phyloP scores from a whole-genome alignment of 805 yeast genomes.

The Candida ulmi region DNA sequence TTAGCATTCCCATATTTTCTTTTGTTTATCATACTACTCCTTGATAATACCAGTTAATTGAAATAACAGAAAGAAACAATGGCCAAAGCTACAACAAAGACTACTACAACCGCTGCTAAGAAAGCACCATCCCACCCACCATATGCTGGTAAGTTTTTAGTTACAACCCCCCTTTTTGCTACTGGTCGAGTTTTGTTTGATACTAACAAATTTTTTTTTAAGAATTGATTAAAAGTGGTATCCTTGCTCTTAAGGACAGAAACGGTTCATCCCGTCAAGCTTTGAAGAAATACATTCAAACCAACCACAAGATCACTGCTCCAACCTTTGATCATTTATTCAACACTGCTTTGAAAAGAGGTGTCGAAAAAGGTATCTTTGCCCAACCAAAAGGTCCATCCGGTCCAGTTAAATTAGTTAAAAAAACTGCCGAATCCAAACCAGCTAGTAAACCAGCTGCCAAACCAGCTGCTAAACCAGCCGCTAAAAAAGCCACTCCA shows the following conservation, averaged over 20 bases:
- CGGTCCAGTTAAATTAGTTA: slow-evolving; percentile 67
- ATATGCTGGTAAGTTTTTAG: slow-evolving; percentile 17
- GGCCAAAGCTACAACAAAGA: slow-evolving; percentile 18
- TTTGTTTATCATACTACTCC: no score
- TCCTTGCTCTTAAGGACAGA: slow-evolving; percentile 68
- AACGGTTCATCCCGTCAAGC: slow-evolving; percentile 85
- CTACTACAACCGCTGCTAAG: slow-evolving; percentile 14
- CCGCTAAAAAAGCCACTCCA: slow-evolving; percentile 25
- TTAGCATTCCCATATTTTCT: not conserved
- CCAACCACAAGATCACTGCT: slow-evolving; percentile 54
- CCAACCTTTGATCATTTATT: slow-evolving; percentile 68
- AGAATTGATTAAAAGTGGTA: slow-evolving; percentile 46
- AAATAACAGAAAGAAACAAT: slow-evolving; percentile 12
- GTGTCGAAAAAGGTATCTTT: slow-evolving; percentile 72
- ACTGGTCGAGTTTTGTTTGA: not conserved
- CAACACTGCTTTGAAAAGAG: slow-evolving; percentile 73
- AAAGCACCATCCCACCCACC: slow-evolving; percentile 23
- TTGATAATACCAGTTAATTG: no score
- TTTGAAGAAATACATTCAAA: slow-evolving; percentile 73
- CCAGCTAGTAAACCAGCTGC: slow-evolving; percentile 6
- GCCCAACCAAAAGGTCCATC: slow-evolving; percentile 87
- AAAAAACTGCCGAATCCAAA: slow-evolving; percentile 23
- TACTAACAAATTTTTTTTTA: slow-evolving; percentile 5
- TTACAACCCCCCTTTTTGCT: not conserved
- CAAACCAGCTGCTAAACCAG: slow-evolving; percentile 24